Conservation (phyloP, 192 early-diverging fungal genomes). For the Coemansia sp. region DNA sequence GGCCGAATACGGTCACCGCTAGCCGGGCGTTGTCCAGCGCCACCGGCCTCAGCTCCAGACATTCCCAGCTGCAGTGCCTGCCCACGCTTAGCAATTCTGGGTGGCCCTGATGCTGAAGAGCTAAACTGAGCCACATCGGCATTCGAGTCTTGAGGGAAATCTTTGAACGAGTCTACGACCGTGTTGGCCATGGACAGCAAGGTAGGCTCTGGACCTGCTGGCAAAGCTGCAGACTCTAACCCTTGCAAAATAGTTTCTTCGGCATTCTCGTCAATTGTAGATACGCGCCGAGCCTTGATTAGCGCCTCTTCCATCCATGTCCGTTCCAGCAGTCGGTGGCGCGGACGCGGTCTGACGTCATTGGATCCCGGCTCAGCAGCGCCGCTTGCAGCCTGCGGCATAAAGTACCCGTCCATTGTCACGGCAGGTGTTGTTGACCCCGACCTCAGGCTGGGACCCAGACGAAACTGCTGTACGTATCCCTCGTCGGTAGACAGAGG, state of each 20-base stretch:
- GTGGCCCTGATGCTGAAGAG: neutral
- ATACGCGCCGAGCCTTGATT: slow-evolving; percentile 52
- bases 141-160: slow-evolving; percentile 6
- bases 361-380: neutral
- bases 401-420: slow-evolving; percentile 55
- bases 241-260: slow-evolving; percentile 47
- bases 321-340: slow-evolving; percentile 47
- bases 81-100: slow-evolving; percentile 22
- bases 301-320: slow-evolving; percentile 57
- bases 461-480: slow-evolving; percentile 53
- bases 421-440: slow-evolving; percentile 50
- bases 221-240: slow-evolving; percentile 15
- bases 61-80: slow-evolving; percentile 14
- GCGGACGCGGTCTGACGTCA: slow-evolving; percentile 21
- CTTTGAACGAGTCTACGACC: slow-evolving; percentile 8
- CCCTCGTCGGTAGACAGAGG: slow-evolving; percentile 19
- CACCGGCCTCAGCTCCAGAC: slow-evolving; percentile 4
- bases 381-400: slow-evolving; percentile 16
- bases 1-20: slow-evolving; percentile 10
- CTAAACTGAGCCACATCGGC: slow-evolving; percentile 27
- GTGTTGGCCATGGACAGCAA: slow-evolving; percentile 14
- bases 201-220: slow-evolving; percentile 6
- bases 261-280: slow-evolving; percentile 49
- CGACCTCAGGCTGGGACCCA: slow-evolving; percentile 47
- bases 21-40: slow-evolving; percentile 11